phyloP scores from a whole-genome alignment of 805 yeast genomes.

The Metschnikowia continentalis region DNA sequence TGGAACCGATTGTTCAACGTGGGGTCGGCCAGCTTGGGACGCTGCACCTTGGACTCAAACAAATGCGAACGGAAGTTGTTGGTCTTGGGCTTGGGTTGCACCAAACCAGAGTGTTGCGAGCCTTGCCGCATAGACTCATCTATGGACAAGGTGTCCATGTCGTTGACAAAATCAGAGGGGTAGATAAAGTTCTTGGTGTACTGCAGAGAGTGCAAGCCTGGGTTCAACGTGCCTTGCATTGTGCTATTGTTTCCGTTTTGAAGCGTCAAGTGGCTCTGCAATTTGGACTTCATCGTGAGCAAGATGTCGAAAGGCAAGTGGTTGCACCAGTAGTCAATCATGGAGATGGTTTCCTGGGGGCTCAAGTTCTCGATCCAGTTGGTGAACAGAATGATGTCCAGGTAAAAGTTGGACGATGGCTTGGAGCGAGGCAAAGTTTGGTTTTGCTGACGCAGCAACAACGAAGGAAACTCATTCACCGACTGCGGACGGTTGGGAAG shows the following conservation, averaged over 20 bases:
- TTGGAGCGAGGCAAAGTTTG: slow-evolving; percentile 5
- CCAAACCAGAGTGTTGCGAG: slow-evolving; percentile 4
- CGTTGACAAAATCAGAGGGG: slow-evolving; percentile 11
- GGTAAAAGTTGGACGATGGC: slow-evolving; percentile 23
- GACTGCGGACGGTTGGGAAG: slow-evolving; percentile 40
- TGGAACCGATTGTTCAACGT: slow-evolving; percentile 12
- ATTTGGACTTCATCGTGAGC: slow-evolving; percentile 44
- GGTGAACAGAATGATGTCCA: slow-evolving; percentile 47
- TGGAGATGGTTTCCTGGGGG: slow-evolving; percentile 48
- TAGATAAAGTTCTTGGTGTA: slow-evolving; percentile 5
- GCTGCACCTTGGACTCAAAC: slow-evolving; percentile 17
- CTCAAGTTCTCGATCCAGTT: slow-evolving; percentile 30
- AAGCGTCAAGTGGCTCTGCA: slow-evolving; percentile 35
- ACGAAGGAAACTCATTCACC: slow-evolving; percentile 34
- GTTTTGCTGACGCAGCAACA: slow-evolving; percentile 8
- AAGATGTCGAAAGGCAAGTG: slow-evolving; percentile 50
- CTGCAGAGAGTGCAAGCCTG: slow-evolving; percentile 13
- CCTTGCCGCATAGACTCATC: slow-evolving; percentile 5
- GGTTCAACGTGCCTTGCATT: slow-evolving; percentile 1
- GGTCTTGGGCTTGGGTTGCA: slow-evolving; percentile 18
- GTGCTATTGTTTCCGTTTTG: not conserved
- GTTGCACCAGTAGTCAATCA: slow-evolving; percentile 51
- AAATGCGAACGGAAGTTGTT: slow-evolving; percentile 15
- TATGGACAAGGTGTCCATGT: slow-evolving; percentile 14
- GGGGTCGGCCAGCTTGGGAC: slow-evolving; percentile 22